These are phyloP conservation scores for Xylona heveae DNA, from an alignment of 495 filamentous ascomycete species.

Conservation along the genomic window DNA sequence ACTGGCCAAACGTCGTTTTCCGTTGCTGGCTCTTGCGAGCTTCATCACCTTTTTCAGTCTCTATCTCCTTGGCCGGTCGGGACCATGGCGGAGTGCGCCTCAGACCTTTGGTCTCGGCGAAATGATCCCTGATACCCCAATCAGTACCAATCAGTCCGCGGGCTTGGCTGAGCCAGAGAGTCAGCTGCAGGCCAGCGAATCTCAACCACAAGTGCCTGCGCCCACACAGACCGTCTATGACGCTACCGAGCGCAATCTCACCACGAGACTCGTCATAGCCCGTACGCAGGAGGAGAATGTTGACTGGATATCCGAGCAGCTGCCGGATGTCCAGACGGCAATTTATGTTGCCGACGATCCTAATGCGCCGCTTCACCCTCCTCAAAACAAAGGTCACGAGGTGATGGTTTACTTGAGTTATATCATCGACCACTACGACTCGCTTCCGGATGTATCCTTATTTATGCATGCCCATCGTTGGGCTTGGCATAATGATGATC, in stretches of 20 bases:
- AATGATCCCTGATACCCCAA: background rate
- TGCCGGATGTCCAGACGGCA: conserved; percentile 33
- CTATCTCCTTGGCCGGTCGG: no score
- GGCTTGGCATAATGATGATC: conserved; percentile 41
- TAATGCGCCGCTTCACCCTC: conserved; percentile 35
- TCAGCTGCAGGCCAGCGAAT: background rate
- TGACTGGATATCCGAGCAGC: conserved; percentile 33
- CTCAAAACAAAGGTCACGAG: conserved; percentile 57
- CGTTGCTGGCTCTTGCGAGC: no score
- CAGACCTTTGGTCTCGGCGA: background rate
- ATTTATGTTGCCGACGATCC: conserved; percentile 45
- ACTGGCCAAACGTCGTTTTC: no score
- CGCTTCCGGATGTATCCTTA: conserved; percentile 41
- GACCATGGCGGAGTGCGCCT: background rate
- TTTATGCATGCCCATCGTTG: conserved; percentile 49
- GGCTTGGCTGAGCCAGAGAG: background rate
- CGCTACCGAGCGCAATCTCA: conserved; percentile 5
- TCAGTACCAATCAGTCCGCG: background rate
- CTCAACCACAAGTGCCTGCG: background rate
- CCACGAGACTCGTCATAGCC: conserved; percentile 33
- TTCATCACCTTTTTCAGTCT: no score
- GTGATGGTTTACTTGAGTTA: conserved; percentile 56
- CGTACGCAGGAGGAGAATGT: conserved; percentile 32
- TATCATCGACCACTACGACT: conserved; percentile 50
- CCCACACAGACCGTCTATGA: background rate